phyloP scores from a whole-genome alignment of 1,139 yeast species.

The Saccharomyces hybrid region DNA sequence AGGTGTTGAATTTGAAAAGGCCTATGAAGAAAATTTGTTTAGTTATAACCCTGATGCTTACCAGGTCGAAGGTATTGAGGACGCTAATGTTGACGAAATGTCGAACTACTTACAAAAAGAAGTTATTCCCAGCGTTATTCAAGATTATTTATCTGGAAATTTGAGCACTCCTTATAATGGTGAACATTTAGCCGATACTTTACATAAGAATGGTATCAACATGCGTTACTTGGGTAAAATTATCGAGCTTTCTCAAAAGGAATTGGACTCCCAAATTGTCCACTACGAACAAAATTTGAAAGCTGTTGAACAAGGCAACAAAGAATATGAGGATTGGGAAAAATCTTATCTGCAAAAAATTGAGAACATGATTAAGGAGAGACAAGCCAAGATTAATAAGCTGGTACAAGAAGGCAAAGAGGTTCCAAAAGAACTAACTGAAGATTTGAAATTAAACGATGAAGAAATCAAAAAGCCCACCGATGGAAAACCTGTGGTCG shows the following conservation, averaged over 20 bases:
- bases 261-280: slow-evolving; percentile 24
- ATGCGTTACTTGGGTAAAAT: slow-evolving; percentile 76
- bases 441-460: slow-evolving; percentile 32
- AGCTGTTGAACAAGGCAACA: slow-evolving; percentile 29
- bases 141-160: slow-evolving; percentile 39
- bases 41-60: slow-evolving; percentile 79
- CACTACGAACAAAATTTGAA: slow-evolving; percentile 24
- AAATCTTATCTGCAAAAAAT: slow-evolving; percentile 32
- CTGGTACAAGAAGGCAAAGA: slow-evolving; percentile 33
- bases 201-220: slow-evolving; percentile 83
- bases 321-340: slow-evolving; percentile 33
- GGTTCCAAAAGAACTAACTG: slow-evolving; percentile 33
- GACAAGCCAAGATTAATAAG: slow-evolving; percentile 35
- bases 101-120: slow-evolving; percentile 54
- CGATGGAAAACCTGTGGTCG: slow-evolving; percentile 24
- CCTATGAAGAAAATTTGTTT: slow-evolving; percentile 50
- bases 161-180: slow-evolving; percentile 76
- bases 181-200: slow-evolving; percentile 52
- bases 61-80: slow-evolving; percentile 47
- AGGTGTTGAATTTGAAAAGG: slow-evolving; percentile 36
- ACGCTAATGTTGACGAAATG: slow-evolving; percentile 55
- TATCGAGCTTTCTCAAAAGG: slow-evolving; percentile 23
- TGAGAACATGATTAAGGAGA: slow-evolving; percentile 35
- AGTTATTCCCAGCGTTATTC: slow-evolving; percentile 59
- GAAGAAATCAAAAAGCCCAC: slow-evolving; percentile 34